Conservation (phyloP, 768 basidiomycete species). For the Tylopilus felleus region DNA sequence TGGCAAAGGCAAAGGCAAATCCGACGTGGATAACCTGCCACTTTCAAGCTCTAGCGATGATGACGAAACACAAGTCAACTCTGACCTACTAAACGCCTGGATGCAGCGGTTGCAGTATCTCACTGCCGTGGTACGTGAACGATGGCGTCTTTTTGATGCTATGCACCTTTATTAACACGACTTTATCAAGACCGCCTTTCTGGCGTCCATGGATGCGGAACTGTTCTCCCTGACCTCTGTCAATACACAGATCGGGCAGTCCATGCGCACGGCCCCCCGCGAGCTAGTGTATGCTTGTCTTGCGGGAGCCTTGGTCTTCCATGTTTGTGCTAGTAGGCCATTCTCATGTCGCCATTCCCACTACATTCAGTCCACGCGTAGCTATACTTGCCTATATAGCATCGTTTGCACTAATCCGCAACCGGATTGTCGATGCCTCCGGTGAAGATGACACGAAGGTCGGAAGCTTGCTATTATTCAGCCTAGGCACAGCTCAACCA, state of each 20-base stretch:
- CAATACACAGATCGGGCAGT: conserved; percentile 17
- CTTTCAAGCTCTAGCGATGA: background rate
- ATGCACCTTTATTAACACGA: background rate
- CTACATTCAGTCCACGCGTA: background rate
- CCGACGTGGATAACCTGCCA: background rate
- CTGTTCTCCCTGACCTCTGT: conserved; percentile 27
- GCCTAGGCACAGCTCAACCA: conserved; percentile 1
- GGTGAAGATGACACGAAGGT: conserved; percentile 17
- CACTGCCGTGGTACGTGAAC: conserved; percentile 26
- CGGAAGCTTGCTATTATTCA: background rate
- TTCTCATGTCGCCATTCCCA: background rate
- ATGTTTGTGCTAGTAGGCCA: conserved; percentile 28
- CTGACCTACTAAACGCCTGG: conserved; percentile 25
- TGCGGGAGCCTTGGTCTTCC: conserved; percentile 30
- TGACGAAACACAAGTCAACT: conserved; percentile 9
- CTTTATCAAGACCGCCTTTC: conserved; percentile 27
- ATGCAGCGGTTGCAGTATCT: conserved; percentile 27
- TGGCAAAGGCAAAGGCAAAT: conserved; percentile 4
- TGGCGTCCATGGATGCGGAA: conserved; percentile 26
- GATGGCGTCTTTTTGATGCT: background rate
- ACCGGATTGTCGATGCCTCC: conserved; percentile 19
- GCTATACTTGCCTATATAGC: conserved; percentile 28
- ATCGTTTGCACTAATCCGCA: conserved; percentile 29
- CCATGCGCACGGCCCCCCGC: conserved; percentile 6
- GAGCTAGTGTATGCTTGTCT: conserved; percentile 30